Evolutionary conservation across 345 rosid genomes (phyloP), one percentile per base, ranked within the genome.

Genomic region (Lepidium sativum): DNA sequence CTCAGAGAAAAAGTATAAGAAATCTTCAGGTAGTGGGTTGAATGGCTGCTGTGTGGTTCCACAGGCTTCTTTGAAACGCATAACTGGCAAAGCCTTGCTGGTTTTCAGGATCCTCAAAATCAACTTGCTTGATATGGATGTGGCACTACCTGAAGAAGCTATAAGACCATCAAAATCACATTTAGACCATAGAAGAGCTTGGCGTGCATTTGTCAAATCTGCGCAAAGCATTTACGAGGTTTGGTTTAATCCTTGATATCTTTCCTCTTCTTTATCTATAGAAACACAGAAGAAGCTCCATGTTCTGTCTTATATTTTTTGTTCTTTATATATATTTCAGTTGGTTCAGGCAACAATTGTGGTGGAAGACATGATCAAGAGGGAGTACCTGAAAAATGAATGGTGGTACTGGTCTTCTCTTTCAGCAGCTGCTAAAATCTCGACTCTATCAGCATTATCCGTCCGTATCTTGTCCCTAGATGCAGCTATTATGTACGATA

Each of bases 351-450:
- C 97, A 60, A 80, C 89, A 54, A 60, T 88, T 58, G 71, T 85
- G 69, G 75, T 94, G 66, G 99, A 90, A 80, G 95, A 91, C 77
- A 86, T 86, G 92, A 86, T 94, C 14, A 88, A 80, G 79, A 76
- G 87, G 3, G 88, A 83, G 68, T 85, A 72, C 69, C 68, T 94
- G 74, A 83, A 81, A 79, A 94, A 83, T 75, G 96, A 84, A 18
- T 90, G 99, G 99, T 94, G 99, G 99, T 88, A 90, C 71, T 90
- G 97, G 99, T 94, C 97, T 66, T 94, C 96, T 31, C 87, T 88
- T 41, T 83, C 97, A 52, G 99, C 87, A 55, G 97, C 96, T 60
- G 92, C 81, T 32, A 88, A 81, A 77, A 81, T 88, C 34, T 84
- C 91, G 51, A 90, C 96, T 3, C 27, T 91, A 68, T 80, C 97